Conservation (phyloP, 306 rosid genomes). For the Vigna radiata region DNA sequence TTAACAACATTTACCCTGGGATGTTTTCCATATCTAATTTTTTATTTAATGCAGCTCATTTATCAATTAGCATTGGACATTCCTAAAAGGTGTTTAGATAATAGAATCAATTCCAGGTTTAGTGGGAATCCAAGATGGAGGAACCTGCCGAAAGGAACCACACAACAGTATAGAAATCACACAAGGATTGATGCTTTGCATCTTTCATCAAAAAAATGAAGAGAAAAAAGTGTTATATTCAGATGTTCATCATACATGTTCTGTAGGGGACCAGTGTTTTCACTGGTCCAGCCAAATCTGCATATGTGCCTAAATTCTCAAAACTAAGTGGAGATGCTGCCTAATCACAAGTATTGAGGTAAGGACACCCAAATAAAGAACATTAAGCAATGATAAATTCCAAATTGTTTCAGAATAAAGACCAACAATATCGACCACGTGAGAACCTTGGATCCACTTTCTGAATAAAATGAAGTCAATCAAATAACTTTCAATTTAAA, state of each 20-base stretch:
- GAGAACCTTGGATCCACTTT: too few species aligned
- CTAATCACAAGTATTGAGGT: not conserved
- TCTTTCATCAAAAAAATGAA: not conserved
- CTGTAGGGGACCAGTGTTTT: conserved; percentile 36
- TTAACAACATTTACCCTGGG: not conserved
- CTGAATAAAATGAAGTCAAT: too few species aligned
- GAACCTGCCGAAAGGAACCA: conserved; percentile 31
- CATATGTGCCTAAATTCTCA: conserved; percentile 28
- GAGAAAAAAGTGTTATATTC: conserved; percentile 4
- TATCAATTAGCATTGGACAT: conserved; percentile 10
- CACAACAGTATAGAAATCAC: conserved; percentile 16
- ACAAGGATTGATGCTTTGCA: conserved; percentile 44
- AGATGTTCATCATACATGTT: conserved; percentile 39
- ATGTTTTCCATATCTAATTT: not conserved
- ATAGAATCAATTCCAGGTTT: conserved; percentile 44
- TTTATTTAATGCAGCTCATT: conserved; percentile 3
- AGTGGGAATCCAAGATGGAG: conserved; percentile 38
- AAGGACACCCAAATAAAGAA: not conserved
- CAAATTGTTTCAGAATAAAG: not conserved
- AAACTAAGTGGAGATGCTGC: not conserved
- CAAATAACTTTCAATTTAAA: too few species aligned
- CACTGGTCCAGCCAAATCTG: conserved; percentile 32
- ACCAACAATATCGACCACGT: not conserved
- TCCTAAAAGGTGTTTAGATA: conserved; percentile 27
- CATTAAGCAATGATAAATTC: not conserved